Base-by-base conservation (phyloP, 2,329 filamentous ascomycete genomes). In the Colletotrichum eleusines region DNA sequence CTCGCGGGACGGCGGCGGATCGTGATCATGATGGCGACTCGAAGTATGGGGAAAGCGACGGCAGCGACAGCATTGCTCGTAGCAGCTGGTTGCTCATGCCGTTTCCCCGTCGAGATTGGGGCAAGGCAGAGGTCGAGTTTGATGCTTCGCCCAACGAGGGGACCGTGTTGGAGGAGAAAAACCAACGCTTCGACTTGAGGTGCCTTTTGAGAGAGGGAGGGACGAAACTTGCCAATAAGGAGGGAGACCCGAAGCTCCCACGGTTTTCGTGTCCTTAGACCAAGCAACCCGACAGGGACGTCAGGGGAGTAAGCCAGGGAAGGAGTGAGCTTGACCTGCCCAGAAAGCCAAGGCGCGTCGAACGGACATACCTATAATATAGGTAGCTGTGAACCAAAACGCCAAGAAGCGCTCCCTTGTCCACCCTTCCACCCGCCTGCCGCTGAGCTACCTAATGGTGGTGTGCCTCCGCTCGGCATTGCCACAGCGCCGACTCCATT, bases 11-110 rank as follows among this genome's bases (percentile, higher is more conserved):
- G 69, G 55, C 69, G 72, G 48, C 69, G 72, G 44, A 73, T 67
- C 35, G 59, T 73, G 71, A 73, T 73, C 72, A 73, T 73, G 71
- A 53, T 71, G 72, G 72, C 66, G 66, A 66, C 63, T 66, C 69
- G 40, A 38, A 20, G 57, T 63, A 58, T 9, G 66, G 44, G 46
- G 31, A 66, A n/a, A 67, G 50, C 26, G 63, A 50, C 40, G n/a
- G 63, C 63, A 72, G 44, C 31, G 42, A 54, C 51, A 70, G 66
- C 72, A 73, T 72, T 46, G 40, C 72, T 68, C 55, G 67, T 54
- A 42, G 48, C 57, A 71, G 59, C 51, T 63, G 40, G 63, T 46
- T 44, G 59, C 31, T 61, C 70, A 71, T 72, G 57, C 71, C 70
- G 50, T 46, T 62, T 53, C 61, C 66, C 55, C 57, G 54, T 28